Base-by-base conservation (phyloP, 1,284 basidiomycete genomes). In the Peniophora sp. region DNA sequence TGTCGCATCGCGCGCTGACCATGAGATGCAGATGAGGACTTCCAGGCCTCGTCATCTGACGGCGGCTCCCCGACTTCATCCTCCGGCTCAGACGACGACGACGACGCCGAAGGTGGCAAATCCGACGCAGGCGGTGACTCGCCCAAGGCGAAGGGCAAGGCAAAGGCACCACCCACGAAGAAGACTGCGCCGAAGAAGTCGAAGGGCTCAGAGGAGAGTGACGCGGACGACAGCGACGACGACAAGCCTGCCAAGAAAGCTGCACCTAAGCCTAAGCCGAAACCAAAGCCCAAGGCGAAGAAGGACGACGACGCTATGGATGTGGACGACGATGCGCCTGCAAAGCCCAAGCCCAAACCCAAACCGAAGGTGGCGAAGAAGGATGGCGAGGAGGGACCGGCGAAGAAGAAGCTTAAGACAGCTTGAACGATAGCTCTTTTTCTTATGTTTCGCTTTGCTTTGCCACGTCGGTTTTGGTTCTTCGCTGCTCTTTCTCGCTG, bases 21-120 rank as follows among this genome's bases (percentile, higher is more conserved):
- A n/a, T 5, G 27, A 32, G 6, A 27, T 42, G 45, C 51, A 66
- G 86, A 88, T 61, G 95, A 94, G 64, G 94, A 97, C 70, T 98
- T 98, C 76, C 68, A 85, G 57, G 92, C 85, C 3, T 88, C 86
- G 22, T 85, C 75, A 0, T 89, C 88, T 0, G 93, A 96, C 61
- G 77, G 74, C 49, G 92, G 93, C 20, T 95, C 91, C 3, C 91
- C 91, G 0, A 84, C 81, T 24, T 86, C 84, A 24, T 79, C 74
- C 0, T 84, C 81, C 32, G 85, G 83, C 35, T 79, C 74, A 37
- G 89, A 88, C 52, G 83, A 82, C 0, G 83, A 83, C 27, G 73
- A 75, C 3, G 87, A 79, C 10, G 88, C 79, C n/a, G 88, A 81
- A 10, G 71, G 80, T 45, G 91, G 88, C 44, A 88, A 88, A 35